These are phyloP conservation scores for Acacia crassicarpa DNA, from an alignment of 306 rosid genomes.

Conservation along the genomic window DNA sequence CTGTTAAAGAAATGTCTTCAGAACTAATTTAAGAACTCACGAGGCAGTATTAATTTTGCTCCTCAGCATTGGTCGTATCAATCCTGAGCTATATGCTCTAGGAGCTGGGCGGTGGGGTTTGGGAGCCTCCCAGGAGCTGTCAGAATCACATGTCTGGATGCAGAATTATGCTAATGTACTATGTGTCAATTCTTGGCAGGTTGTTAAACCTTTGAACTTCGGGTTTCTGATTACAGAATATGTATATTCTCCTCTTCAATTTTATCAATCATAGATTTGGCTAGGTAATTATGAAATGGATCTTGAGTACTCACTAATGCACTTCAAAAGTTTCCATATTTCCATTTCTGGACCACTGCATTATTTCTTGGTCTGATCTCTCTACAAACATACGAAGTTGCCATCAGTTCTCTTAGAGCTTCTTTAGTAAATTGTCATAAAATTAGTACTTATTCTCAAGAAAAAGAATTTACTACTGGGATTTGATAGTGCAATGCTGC, in stretches of 20 bases:
- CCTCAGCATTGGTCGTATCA: constrained; percentile 86
- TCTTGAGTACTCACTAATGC: background rate
- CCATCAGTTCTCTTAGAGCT: constrained; percentile 12
- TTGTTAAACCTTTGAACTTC: constrained; percentile 28
- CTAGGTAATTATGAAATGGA: constrained; percentile 20
- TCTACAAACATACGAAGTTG: constrained; percentile 12
- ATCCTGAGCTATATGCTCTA: constrained; percentile 79
- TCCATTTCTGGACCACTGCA: constrained; percentile 5
- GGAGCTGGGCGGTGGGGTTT: constrained; percentile 64
- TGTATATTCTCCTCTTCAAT: constrained; percentile 11
- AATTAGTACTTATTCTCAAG: background rate
- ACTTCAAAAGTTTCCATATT: constrained; percentile 16
- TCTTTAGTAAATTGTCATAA: constrained; percentile 11
- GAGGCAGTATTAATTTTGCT: constrained; percentile 23
- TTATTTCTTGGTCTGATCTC: background rate
- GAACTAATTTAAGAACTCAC: constrained; percentile 30
- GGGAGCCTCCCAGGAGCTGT: constrained; percentile 42
- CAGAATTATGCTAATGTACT: constrained; percentile 71
- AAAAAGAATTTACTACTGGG: constrained; percentile 1
- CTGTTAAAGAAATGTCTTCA: constrained; percentile 25
- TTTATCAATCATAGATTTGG: constrained; percentile 6
- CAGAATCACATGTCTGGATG: constrained; percentile 67
- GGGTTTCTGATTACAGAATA: constrained; percentile 1
- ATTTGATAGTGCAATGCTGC: constrained; percentile 19
- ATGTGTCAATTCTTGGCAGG: constrained; percentile 98